Evolutionary conservation across 1,139 yeast species (phyloP), one percentile per base, ranked within the genome.

Genomic region (Hyphopichia fennica): DNA sequence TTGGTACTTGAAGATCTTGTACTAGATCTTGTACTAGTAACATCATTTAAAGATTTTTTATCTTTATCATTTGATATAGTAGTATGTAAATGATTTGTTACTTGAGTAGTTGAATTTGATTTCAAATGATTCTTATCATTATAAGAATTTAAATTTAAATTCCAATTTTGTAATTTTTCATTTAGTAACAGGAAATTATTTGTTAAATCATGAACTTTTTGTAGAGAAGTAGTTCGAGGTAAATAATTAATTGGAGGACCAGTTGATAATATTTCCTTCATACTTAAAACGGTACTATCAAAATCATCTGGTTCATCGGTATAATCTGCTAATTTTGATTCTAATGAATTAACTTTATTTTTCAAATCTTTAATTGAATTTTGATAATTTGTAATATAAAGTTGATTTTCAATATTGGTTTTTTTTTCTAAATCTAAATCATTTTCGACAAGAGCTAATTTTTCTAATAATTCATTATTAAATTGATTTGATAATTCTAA

Each of bases 381-480:
- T 43, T 67, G 67, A 46, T 67, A 65, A 50, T 72, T 72, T 20
- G 65, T 58, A 6, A 71, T 62, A 43, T 60, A 59, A 36, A 72
- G 56, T 36, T 57, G 62, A 32, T 62, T 59, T 43, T 69, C 72
- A 4, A 63, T 56, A 36, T 60, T 63, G 6, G 49, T 45, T 37
- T 60, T 63, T 28, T 57, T 56, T 40, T 68, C 74, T 18, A 69
- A 49, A 14, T 71, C 71, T 38, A 63, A 54, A 42, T 73, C 79
- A 46, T 67, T 68, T 45, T 73, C 78, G 10, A 69, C 43, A 14
- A 73, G 35, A 3, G 79, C 78, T 30, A 72, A 45, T 41, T 65
- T 68, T 49, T 73, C 79, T 17, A 72, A 52, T 20, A 72, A 53
- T 44, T 71, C 76, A 47, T 69, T 68, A 49, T 68, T 71, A 44